A percentile compares a stretch with the other conserved stretches of the same genome.
These are phyloP conservation scores for Saturnispora mendoncae DNA, from an alignment of 805 yeast species.

Conservation along the genomic window DNA sequence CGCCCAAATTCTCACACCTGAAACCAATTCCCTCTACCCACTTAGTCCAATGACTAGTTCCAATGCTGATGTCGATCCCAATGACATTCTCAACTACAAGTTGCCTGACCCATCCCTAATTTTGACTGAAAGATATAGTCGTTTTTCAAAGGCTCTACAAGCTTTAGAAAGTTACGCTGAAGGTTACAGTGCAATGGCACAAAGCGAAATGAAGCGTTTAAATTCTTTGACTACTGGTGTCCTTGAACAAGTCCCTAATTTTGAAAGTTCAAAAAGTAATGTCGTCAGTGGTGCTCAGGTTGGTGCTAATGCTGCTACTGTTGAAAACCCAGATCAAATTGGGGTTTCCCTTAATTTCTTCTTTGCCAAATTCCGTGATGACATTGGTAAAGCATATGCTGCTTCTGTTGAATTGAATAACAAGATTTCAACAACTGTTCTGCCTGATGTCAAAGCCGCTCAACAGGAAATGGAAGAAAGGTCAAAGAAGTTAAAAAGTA, in stretches of 20 bases:
- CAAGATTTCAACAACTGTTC: constrained; percentile 29
- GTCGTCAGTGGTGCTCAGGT: not conserved
- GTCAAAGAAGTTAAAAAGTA: constrained; percentile 31
- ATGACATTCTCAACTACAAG: constrained; percentile 11
- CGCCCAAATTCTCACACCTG: not conserved
- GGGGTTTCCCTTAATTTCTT: constrained; percentile 23
- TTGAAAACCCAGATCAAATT: too few relatives aligned
- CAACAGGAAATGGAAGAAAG: constrained; percentile 34
- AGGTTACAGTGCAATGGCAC: constrained; percentile 21
- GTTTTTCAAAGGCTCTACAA: constrained; percentile 21
- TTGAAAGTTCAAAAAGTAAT: constrained; percentile 19
- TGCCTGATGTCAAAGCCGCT: constrained; percentile 37
- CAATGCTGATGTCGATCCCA: not conserved
- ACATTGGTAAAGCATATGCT: constrained; percentile 27
- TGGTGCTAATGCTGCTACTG: too few relatives aligned
- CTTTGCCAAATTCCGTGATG: constrained; percentile 20
- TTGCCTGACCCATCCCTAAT: constrained; percentile 25
- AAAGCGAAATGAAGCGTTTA: constrained; percentile 18
- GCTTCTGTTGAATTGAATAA: constrained; percentile 33
- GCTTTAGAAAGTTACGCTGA: constrained; percentile 21
- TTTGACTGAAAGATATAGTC: constrained; percentile 22
- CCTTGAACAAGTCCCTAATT: constrained; percentile 22
- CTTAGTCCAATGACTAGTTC: not conserved
- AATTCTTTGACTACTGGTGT: constrained; percentile 21
- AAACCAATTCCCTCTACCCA: not conserved